These are phyloP conservation scores for Guadua angustifolia DNA, from an alignment of 176 grass and related monocot species.

Conservation along the genomic window DNA sequence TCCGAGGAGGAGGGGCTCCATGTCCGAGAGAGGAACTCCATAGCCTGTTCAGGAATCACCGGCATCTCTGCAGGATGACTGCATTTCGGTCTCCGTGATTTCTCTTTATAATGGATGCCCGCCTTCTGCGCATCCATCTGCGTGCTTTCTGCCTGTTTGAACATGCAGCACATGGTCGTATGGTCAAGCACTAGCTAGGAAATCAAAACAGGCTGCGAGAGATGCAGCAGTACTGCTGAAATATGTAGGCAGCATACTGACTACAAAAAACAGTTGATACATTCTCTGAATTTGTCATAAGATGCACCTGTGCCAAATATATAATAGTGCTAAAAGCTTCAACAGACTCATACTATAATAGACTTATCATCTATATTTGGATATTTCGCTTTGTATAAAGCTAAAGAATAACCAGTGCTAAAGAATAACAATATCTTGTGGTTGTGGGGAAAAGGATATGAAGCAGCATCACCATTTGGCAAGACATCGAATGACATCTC, in stretches of 20 bases:
- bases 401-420: background rate
- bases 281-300: conserved; percentile 15
- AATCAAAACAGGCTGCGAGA: background rate
- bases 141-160: conserved; percentile 62
- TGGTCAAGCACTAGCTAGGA: background rate
- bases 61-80: conserved; percentile 53
- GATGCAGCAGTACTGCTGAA: background rate
- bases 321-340: conserved; percentile 18
- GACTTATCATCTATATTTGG: background rate
- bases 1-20: conserved; percentile 92
- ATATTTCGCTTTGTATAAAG: background rate
- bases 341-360: background rate
- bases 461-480: conserved; percentile 55
- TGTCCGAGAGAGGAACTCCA: conserved; percentile 92
- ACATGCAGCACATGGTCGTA: conserved; percentile 22
- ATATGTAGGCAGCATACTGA: background rate
- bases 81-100: conserved; percentile 50
- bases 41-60: conserved; percentile 61
- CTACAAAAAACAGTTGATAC: background rate
- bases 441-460: conserved; percentile 2
- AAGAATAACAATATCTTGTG: background rate
- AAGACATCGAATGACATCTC: conserved; percentile 60
- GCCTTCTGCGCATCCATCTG: conserved; percentile 39
- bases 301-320: conserved; percentile 2
- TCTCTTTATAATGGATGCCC: conserved; percentile 46